Conservation (phyloP, 257 asterid genomes). For the Solanum chilense region DNA sequence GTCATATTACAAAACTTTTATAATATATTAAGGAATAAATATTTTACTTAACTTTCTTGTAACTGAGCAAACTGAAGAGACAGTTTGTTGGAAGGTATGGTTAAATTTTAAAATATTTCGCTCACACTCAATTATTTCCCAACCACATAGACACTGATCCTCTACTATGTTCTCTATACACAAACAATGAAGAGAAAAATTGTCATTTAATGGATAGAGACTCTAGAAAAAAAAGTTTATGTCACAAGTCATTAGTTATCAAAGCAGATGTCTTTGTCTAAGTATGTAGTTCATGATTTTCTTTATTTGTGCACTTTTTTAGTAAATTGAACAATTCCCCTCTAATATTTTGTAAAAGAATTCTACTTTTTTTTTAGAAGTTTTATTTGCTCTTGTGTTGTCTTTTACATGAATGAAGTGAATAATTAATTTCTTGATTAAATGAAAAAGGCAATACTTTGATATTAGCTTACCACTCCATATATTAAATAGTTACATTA, state of each 20-base stretch:
- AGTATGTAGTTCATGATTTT: neutral
- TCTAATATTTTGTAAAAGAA: neutral
- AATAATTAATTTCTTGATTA: neutral
- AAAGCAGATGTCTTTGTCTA: neutral
- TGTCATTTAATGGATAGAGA: neutral
- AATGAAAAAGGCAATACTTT: neutral
- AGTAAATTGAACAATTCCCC: neutral
- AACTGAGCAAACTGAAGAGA: too few species aligned
- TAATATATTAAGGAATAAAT: too few species aligned
- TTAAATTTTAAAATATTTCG: too few species aligned
- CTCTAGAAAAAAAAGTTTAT: neutral
- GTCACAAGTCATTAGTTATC: neutral
- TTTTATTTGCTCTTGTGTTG: neutral
- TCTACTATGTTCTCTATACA: neutral
- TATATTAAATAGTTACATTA: too few species aligned
- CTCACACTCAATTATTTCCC: neutral
- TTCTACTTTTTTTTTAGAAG: neutral
- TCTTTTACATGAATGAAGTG: neutral
- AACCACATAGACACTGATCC: neutral
- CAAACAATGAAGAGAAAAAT: neutral
- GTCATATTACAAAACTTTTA: too few species aligned
- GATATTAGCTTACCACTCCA: neutral
- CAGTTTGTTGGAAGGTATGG: too few species aligned
- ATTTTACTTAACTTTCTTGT: too few species aligned
- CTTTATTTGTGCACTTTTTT: neutral